Evolutionary conservation across 176 grass and related monocot genomes (phyloP).

Genomic region (Cocos nucifera): DNA sequence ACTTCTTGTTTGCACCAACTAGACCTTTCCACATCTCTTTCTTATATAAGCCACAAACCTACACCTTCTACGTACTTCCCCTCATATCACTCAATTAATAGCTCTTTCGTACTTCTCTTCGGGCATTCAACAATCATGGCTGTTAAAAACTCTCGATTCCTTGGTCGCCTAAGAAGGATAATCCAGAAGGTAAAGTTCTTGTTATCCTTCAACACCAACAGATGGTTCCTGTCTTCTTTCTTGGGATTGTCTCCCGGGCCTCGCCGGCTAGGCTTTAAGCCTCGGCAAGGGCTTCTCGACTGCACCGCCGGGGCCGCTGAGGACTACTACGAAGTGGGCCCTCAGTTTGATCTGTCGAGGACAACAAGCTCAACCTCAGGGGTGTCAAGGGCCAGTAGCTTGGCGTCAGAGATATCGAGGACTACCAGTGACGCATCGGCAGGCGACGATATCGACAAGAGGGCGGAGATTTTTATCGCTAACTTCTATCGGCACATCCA

Average conservation of each 20-base stretch:
- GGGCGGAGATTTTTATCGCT: slow-evolving; percentile 52
- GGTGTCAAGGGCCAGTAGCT: slow-evolving; percentile 37
- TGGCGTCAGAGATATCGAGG: slow-evolving; percentile 6
- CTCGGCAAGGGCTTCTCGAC: slow-evolving; percentile 40
- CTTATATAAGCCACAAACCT: too few relatives aligned
- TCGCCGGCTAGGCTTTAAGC: slow-evolving; percentile 31
- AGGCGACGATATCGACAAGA: slow-evolving; percentile 38
- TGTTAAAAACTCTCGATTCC: slow-evolving; percentile 11
- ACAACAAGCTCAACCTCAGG: background rate
- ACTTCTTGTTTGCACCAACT: background rate
- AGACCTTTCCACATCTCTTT: background rate
- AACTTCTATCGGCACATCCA: slow-evolving; percentile 52
- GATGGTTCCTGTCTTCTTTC: slow-evolving; percentile 45
- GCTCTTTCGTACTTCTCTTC: too few relatives aligned
- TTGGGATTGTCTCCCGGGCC: background rate
- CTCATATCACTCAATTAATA: too few relatives aligned
- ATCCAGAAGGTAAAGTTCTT: slow-evolving; percentile 61
- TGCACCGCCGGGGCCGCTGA: background rate
- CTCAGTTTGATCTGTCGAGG: background rate
- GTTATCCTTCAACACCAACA: slow-evolving; percentile 52
- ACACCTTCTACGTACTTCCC: too few relatives aligned
- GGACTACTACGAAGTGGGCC: background rate
- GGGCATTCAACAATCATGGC: background rate
- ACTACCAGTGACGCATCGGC: slow-evolving; percentile 17
- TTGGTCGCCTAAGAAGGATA: slow-evolving; percentile 31